Evolutionary conservation across 2,329 filamentous ascomycete species (phyloP).

Genomic region (Ophiostoma perfectum): DNA sequence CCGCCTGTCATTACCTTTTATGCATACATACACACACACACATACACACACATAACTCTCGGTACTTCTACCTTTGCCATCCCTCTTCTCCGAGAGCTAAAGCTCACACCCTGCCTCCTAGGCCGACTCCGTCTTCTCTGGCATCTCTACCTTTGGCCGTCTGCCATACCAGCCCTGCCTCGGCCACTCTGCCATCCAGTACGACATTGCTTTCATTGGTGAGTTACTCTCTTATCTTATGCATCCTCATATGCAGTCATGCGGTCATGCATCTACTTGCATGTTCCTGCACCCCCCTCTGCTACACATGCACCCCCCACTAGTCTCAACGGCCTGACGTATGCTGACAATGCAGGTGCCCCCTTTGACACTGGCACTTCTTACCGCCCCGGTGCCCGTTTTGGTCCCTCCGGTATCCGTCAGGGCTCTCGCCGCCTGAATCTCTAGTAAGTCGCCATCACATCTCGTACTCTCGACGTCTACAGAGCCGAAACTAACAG

Average conservation of each 20-base stretch:
- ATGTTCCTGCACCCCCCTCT: neutral
- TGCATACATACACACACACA: neutral
- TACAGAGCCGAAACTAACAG: slow-evolving; percentile 23
- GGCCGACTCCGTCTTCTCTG: slow-evolving; percentile 84
- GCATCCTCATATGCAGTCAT: neutral
- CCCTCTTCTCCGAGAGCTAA: neutral
- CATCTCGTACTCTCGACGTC: neutral
- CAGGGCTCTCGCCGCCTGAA: slow-evolving; percentile 82
- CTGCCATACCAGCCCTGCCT: slow-evolving; percentile 74
- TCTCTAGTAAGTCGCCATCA: slow-evolving; percentile 62
- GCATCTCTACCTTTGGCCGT: slow-evolving; percentile 79
- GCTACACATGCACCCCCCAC: neutral
- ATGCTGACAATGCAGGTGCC: slow-evolving; percentile 47
- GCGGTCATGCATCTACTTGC: neutral
- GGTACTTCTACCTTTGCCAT: slow-evolving; percentile 4
- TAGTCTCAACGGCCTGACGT: neutral
- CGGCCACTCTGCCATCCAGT: slow-evolving; percentile 61
- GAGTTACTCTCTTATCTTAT: slow-evolving; percentile 26
- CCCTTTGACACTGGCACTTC: slow-evolving; percentile 84
- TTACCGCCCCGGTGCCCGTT: slow-evolving; percentile 76
- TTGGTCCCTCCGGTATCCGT: slow-evolving; percentile 77
- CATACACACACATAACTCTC: neutral
- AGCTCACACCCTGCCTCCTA: slow-evolving; percentile 33
- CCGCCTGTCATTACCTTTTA: neutral
- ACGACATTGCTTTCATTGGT: slow-evolving; percentile 83